Base-by-base conservation (phyloP, 1,139 yeast genomes). In the Yamadazyma atmosphaerica region DNA sequence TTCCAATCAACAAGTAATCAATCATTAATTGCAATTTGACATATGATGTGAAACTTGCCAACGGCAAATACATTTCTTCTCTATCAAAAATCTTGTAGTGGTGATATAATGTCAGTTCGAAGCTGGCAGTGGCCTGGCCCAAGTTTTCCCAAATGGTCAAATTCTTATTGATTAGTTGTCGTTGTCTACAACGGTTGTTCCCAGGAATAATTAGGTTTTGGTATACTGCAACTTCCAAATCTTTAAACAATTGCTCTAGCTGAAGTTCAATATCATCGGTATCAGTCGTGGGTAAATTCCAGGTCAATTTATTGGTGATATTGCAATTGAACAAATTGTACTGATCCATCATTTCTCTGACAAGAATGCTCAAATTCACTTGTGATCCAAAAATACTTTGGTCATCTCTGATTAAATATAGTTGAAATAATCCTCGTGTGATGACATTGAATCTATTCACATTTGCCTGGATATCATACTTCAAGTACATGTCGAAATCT, bases 181-280 rank as follows among this genome's bases (percentile, higher is more conserved):
- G 77, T 54, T 87, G 92, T 38, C 96, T 74, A 38, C 95, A 81
- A 18, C 87, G 80, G 54, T 90, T 90, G 57, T 83, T 86, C 13
- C 87, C 83, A 44, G 71, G 65, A 2, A 74, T 67, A 10, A 79
- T 75, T 28, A 86, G 55, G 51, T 74, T 65, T 42, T 84, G 88
- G 52, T 77, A 77, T 17, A 71, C 58, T 0, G 74, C 76, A 2
- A 68, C 57, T 42, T 75, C 79, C 13, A 76, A 43, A 38, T 72
- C 76, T 6, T 49, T 47, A 22, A 72, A 40, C 39, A 58, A 38
- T 42, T 47, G 40, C 1, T 47, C 41, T 29, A 42, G 34, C 5
- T 49, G 50, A 1, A 30, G 24, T 26, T 42, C 43, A 2, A 44
- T 39, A 4, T 30, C 13, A n/a, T 46, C 51, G 10, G 39, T 32